Conservation (phyloP, 768 basidiomycete genomes). For the Xerocomellus amylosporus region DNA sequence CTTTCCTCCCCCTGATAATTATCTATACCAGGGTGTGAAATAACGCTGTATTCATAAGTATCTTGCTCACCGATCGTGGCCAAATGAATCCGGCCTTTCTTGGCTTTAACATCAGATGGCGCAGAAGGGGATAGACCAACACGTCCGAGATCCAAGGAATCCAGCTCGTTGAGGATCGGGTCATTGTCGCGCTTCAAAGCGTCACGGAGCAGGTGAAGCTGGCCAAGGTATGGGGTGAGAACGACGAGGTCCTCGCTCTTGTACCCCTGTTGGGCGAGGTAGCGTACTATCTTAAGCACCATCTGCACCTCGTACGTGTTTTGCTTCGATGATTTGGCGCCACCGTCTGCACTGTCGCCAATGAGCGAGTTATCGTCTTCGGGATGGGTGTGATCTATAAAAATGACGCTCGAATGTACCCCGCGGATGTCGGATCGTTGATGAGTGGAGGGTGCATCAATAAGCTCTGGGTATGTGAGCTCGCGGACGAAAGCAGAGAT, state of each 20-base stretch:
- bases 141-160: conserved; percentile 52
- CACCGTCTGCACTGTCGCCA: conserved; percentile 44
- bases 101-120: conserved; percentile 39
- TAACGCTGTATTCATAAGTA: too few species aligned
- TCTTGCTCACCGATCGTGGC: conserved; percentile 56
- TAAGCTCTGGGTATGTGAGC: conserved; percentile 66
- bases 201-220: conserved; percentile 48
- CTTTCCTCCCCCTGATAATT: conserved; percentile 76
- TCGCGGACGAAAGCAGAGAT: conserved; percentile 60
- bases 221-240: conserved; percentile 68
- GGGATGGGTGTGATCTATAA: conserved; percentile 54
- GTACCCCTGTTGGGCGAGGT: conserved; percentile 68
- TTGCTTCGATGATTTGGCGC: conserved; percentile 53
- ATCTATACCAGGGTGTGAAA: conserved; percentile 29
- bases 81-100: conserved; percentile 39
- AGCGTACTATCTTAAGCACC: conserved; percentile 62
- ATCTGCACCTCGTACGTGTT: conserved; percentile 59
- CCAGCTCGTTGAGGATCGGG: conserved; percentile 60
- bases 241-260: conserved; percentile 59
- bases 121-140: too few species aligned
- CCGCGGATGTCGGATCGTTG: conserved; percentile 52
- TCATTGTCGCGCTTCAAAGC: conserved; percentile 48
- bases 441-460: conserved; percentile 49
- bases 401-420: conserved; percentile 55
- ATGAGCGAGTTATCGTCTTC: conserved; percentile 47